phyloP scores from a whole-genome alignment of 441 rosid genomes.

The Populus hybrid region DNA sequence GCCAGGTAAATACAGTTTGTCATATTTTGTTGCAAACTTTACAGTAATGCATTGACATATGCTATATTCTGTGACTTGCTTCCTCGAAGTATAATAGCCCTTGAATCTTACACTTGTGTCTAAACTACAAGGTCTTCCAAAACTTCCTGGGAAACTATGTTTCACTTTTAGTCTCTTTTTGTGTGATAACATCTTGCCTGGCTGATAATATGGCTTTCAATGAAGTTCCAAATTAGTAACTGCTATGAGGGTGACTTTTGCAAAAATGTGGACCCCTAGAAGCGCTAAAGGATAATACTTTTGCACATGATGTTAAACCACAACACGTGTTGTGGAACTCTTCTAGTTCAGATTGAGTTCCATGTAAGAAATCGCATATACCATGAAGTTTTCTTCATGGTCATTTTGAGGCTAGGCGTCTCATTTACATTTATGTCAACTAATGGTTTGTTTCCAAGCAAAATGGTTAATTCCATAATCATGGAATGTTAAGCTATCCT shows the following conservation, averaged over 20 bases:
- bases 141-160: not conserved
- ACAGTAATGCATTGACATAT: not conserved
- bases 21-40: not conserved
- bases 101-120: not conserved
- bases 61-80: not conserved
- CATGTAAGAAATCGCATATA: not conserved
- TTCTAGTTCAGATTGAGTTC: not conserved
- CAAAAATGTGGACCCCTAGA: not conserved
- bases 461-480: not conserved
- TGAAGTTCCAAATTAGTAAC: not conserved
- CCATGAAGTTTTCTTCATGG: not conserved
- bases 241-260: not conserved
- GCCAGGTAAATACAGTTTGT: constrained; percentile 58
- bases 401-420: not conserved
- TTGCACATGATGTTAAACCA: not conserved
- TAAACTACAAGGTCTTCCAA: not conserved
- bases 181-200: not conserved
- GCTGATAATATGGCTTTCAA: not conserved
- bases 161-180: not conserved
- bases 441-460: not conserved
- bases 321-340: not conserved
- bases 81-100: not conserved
- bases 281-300: not conserved
- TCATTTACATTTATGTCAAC: not conserved
- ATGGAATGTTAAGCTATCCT: not conserved